Base-by-base conservation (phyloP, 176 grass and related monocot genomes). In the Avena atlantica region DNA sequence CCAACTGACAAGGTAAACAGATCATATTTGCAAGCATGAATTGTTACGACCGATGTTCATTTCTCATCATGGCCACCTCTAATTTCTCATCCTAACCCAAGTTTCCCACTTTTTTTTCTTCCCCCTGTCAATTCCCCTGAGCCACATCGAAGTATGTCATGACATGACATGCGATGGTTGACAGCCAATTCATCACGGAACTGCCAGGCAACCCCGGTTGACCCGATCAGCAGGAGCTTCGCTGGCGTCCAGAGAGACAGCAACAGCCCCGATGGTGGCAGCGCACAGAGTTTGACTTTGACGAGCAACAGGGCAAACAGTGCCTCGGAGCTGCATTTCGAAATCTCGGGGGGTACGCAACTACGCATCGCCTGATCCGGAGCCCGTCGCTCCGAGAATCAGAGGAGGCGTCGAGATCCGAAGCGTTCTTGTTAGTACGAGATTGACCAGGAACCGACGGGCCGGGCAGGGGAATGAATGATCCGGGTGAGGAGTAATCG, bases 171-270 rank as follows among this genome's bases (percentile, higher is more conserved):
- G 3, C 10, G 73, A 76, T 11, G 72, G 16, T 16, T 57, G 31
- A 7, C 3, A 3, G 25, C 40, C n/a, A 10, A 48, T 45, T 63
- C n/a, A 80, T 37, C 78, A 47, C 15, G 5, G 51, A 21, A 12
- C 67, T 58, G 24, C 9, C 21, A 75, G 20, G 13, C 58, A 69
- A 24, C 20, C 14, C 13, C 6, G 57, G 49, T 59, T 59, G 83
- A 19, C 63, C 6, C 17, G 20, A 74, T 51, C 65, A 19, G 56
- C 73, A 48, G 8, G 4, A 13, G 47, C 8, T 50, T 79, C 0
- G 79, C 13, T 73, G 62, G 75, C 73, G 4, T 67, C 75, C 10
- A 84, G 85, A 84, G 80, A 40, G 85, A 88, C n/a, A 76, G 76
- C 25, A 52, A 91, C 85, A 61, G 4, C n/a, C 14, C 2, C 78